Base-by-base conservation (phyloP, 306 rosid species). In the Prosopis cineraria region DNA sequence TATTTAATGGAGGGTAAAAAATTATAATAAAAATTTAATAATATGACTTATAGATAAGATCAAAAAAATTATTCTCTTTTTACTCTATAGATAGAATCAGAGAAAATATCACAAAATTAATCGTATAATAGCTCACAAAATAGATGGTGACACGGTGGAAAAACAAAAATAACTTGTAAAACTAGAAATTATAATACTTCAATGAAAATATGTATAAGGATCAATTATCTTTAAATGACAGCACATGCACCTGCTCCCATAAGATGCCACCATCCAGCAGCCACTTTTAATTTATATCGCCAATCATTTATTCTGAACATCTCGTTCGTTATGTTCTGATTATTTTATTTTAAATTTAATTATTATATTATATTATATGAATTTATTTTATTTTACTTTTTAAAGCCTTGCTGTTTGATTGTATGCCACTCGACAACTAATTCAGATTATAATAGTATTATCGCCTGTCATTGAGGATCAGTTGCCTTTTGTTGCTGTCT, bases 261-360 rank as follows among this genome's bases (percentile, higher is more conserved):
- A 5, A 16, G 17, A n/a, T 16, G 53, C 56, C 36, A 69, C 68
- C 84, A 68, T 59, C 27, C 7, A 69, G 30, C 50, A 34, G 52
- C 77, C 12, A 29, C 50, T 69, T 59, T 20, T 36, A 7, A 39
- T 22, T 34, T 53, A 4, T 10, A 58, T 68, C 72, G 5, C 68
- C 84, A 70, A 81, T 81, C 81, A 81, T 76, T 81, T 81, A 70
- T 63, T 50, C 77, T 59, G 50, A 60, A 68, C 52, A 60, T 47
- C 59, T 37, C 68, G 14, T 44, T 55, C 65, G 27, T 31, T 70
- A 11, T 65, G 43, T 24, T 39, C 10, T 37, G 2, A 27, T 37
- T 50, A 67, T 53, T 52, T 14, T 55, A 53, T 39, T 37, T 22
- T 39, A n/a, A 65, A n/a, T n/a, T 25, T 39, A 52, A 68, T 40